Conservation (phyloP, 108 stramenopile species). For the Nannochloropsis gaditana region DNA sequence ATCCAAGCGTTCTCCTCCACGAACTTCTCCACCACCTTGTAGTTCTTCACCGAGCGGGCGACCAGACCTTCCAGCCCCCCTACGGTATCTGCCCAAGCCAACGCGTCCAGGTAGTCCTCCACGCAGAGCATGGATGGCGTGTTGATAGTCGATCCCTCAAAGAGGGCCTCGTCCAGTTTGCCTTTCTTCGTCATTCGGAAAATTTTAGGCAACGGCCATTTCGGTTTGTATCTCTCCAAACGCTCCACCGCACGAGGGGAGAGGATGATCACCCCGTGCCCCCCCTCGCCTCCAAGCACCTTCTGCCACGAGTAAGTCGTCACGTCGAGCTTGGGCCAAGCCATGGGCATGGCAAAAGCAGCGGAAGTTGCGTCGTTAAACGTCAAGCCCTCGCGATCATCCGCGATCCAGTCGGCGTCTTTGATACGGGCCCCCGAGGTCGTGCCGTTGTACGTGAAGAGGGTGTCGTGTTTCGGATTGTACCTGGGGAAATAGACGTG, state of each 20-base stretch:
- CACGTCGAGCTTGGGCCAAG: constrained; percentile 96
- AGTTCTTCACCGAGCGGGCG: constrained; percentile 68
- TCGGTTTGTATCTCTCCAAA: constrained; percentile 82
- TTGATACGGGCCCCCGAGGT: constrained; percentile 93
- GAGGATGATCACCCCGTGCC: constrained; percentile 93
- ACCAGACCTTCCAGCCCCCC: constrained; percentile 91
- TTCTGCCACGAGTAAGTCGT: constrained; percentile 99
- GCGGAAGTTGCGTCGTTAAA: constrained; percentile 97
- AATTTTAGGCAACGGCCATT: constrained; percentile 98
- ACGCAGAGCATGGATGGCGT: constrained; percentile 98
- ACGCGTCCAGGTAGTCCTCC: constrained; percentile 99
- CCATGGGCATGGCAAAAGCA: constrained; percentile 98
- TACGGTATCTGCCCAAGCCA: constrained; percentile 83
- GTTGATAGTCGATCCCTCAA: constrained; percentile 99
- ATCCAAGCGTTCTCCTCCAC: constrained; percentile 89
- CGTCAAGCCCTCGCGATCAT: constrained; percentile 83
- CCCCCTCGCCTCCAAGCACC: constrained; percentile 98
- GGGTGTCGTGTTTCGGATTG: constrained; percentile 82
- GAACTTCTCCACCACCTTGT: constrained; percentile 81
- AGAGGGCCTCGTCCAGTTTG: constrained; percentile 84
- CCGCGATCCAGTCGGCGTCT: constrained; percentile 79
- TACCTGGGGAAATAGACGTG: constrained; percentile 24
- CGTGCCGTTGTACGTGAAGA: constrained; percentile 99
- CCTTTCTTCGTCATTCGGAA: constrained; percentile 97
- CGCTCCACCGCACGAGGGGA: constrained; percentile 94